Evolutionary conservation across 306 rosid species (phyloP).

Genomic region (Castanea mollissima): DNA sequence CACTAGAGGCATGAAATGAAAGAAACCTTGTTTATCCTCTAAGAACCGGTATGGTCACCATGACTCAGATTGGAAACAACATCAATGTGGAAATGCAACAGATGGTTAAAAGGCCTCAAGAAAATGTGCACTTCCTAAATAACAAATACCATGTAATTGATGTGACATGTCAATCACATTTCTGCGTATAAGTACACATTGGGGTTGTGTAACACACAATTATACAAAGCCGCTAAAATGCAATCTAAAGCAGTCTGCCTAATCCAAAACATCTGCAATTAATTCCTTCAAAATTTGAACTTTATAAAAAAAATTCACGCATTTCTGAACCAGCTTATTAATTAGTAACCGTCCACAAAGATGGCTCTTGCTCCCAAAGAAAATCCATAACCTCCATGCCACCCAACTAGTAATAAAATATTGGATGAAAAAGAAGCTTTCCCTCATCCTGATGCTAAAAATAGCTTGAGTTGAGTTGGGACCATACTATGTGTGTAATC

Average conservation of each 20-base stretch:
- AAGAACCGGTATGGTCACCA: not conserved
- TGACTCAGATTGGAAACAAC: too few species aligned
- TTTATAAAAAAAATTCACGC: too few species aligned
- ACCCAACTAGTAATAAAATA: constrained; percentile 8
- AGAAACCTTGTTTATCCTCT: not conserved
- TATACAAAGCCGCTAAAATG: constrained; percentile 1
- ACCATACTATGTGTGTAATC: constrained; percentile 9
- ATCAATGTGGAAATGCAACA: not conserved
- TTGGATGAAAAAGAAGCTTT: constrained; percentile 37
- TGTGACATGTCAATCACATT: not conserved
- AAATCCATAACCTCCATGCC: constrained; percentile 33
- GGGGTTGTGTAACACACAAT: constrained; percentile 5
- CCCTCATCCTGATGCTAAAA: constrained; percentile 26
- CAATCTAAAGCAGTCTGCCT: constrained; percentile 3
- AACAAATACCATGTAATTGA: not conserved
- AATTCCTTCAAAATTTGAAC: not conserved
- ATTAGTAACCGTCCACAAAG: constrained; percentile 25
- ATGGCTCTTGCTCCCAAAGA: constrained; percentile 23
- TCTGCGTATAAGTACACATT: not conserved
- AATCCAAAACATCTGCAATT: not conserved
- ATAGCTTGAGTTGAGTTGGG: constrained; percentile 7
- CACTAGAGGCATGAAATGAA: not conserved
- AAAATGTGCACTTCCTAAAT: not conserved
- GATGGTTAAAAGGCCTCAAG: not conserved
- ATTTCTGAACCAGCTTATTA: constrained; percentile 1